Base-by-base conservation (phyloP, 257 asterid genomes). In the Thymus quinquecostatus region DNA sequence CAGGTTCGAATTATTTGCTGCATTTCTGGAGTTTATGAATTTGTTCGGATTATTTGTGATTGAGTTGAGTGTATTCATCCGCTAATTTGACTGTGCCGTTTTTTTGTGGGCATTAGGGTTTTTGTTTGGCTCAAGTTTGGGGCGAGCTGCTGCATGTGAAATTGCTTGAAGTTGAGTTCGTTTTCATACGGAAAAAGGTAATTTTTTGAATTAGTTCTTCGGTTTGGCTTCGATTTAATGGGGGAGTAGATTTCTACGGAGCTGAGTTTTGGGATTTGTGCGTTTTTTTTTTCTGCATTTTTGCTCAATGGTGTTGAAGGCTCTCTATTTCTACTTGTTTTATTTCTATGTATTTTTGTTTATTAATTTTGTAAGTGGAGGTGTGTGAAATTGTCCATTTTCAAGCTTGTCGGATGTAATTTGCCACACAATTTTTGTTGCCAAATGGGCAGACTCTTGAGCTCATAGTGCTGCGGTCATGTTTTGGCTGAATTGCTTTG, bases 31-130 rank as follows among this genome's bases (percentile, higher is more conserved):
- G 34, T 64, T 60, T 68, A 5, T 50, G 74, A 66, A 54, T 38
- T 47, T 43, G 11, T 60, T 70, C 70, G 61, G 50, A 64, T 71
- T 33, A 0, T 68, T 68, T 80, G 54, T 50, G 32, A 43, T 73
- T 61, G 69, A 44, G 60, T 79, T 62, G 13, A 75, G 6, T 64
- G 0, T 36, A 2, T 7, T n/a, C 28, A 44, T 33, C 10, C 48
- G 32, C 60, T 64, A 10, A 78, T 78, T n/a, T 30, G 40, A 36
- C 71, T 68, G 36, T 29, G 65, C 28, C 62, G 66, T 61, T 33
- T 56, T 36, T 75, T 44, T 65, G 69, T 40, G 60, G 4, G 59
- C n/a, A 59, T 70, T 82, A 79, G 87, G 91, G 87, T 82, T 89
- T 81, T 71, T n/a, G 60, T 48, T 65, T 68, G 73, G 57, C 57